Conservation (phyloP, 768 basidiomycete genomes). For the Dentipellis sp. region DNA sequence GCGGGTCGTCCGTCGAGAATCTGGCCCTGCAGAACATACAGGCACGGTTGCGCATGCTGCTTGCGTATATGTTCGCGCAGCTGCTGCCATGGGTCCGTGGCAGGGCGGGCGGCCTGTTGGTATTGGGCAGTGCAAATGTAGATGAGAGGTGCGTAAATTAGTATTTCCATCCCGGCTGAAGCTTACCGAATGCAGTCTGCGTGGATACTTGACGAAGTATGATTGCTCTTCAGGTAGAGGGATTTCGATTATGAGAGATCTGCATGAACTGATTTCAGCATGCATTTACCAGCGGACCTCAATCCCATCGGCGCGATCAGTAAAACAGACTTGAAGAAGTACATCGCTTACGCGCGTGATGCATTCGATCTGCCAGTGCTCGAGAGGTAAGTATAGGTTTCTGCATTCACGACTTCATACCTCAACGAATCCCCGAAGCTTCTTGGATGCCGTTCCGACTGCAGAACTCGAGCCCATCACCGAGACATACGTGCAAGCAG, state of each 20-base stretch:
- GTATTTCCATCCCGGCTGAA: background rate
- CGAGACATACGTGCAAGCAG: slow-evolving; percentile 88
- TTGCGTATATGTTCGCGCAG: slow-evolving; percentile 92
- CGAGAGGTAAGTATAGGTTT: slow-evolving; percentile 39
- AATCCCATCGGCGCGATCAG: slow-evolving; percentile 98
- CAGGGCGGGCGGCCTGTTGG: slow-evolving; percentile 75
- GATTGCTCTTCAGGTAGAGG: slow-evolving; percentile 81
- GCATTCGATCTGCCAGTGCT: slow-evolving; percentile 84
- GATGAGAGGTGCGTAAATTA: slow-evolving; percentile 72
- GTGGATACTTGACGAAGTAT: slow-evolving; percentile 97
- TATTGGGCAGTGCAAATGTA: slow-evolving; percentile 96
- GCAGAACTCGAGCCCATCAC: slow-evolving; percentile 96
- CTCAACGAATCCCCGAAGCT: slow-evolving; percentile 39
- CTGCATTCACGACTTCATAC: background rate
- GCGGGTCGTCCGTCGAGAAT: slow-evolving; percentile 84
- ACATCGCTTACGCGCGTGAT: slow-evolving; percentile 76
- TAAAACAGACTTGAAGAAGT: slow-evolving; percentile 94
- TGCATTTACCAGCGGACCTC: slow-evolving; percentile 62
- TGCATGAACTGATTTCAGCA: slow-evolving; percentile 8
- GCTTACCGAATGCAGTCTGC: slow-evolving; percentile 45
- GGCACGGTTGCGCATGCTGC: slow-evolving; percentile 89
- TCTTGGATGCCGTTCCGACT: slow-evolving; percentile 86
- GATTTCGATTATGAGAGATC: background rate
- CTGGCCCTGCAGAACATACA: slow-evolving; percentile 97
- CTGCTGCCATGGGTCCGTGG: slow-evolving; percentile 89